phyloP scores from a whole-genome alignment of 2,329 filamentous ascomycete genomes.

The Davidsoniella australis region DNA sequence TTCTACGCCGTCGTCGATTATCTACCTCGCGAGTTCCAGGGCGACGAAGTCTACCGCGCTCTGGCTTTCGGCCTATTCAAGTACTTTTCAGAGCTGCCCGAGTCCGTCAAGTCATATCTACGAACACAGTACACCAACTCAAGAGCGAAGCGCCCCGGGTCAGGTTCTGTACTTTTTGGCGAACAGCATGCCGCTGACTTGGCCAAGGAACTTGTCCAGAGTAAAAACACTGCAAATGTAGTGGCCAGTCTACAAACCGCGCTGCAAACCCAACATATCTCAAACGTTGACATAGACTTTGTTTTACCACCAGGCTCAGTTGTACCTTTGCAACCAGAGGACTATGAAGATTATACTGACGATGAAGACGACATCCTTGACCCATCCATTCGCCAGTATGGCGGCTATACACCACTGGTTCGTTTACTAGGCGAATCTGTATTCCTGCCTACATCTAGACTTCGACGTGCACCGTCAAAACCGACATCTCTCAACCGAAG shows the following conservation, averaged over 20 bases:
- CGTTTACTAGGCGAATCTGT: slow-evolving; percentile 67
- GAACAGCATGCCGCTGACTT: slow-evolving; percentile 88
- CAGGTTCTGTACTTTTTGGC: slow-evolving; percentile 56
- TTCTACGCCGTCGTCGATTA: slow-evolving; percentile 82
- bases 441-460: slow-evolving; percentile 70
- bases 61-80: slow-evolving; percentile 86
- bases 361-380: slow-evolving; percentile 51
- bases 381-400: slow-evolving; percentile 52
- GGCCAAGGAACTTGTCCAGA: slow-evolving; percentile 65
- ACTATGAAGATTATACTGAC: slow-evolving; percentile 40
- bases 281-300: slow-evolving; percentile 75
- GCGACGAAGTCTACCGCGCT: slow-evolving; percentile 80
- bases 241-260: slow-evolving; percentile 58
- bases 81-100: slow-evolving; percentile 79
- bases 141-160: slow-evolving; percentile 41
- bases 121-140: slow-evolving; percentile 34
- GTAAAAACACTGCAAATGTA: slow-evolving; percentile 59
- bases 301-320: slow-evolving; percentile 68
- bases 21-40: slow-evolving; percentile 83
- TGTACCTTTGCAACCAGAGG: slow-evolving; percentile 41
- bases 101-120: slow-evolving; percentile 56
- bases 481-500: slow-evolving; percentile 64
- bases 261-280: slow-evolving; percentile 64
- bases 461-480: slow-evolving; percentile 75
- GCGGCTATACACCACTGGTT: slow-evolving; percentile 58